Conservation (phyloP, 2,329 filamentous ascomycete species). For the Botrytis sinoallii region DNA sequence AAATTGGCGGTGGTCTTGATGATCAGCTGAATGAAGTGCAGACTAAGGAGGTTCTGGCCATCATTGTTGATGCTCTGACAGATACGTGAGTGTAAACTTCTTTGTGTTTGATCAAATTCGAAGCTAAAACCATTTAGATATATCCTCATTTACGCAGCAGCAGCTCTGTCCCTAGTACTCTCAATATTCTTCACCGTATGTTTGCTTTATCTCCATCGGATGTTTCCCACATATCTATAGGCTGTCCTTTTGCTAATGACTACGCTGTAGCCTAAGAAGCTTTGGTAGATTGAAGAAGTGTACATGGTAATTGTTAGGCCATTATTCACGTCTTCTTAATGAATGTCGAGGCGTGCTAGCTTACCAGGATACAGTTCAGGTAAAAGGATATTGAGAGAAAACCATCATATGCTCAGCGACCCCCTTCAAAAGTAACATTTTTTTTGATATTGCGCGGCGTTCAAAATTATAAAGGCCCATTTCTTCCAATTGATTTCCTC, state of each 20-base stretch:
- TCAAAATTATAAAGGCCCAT: background rate
- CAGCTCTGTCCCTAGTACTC: background rate
- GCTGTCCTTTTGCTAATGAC: background rate
- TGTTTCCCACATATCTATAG: background rate
- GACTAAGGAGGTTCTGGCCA: background rate
- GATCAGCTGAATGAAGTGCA: background rate
- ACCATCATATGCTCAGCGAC: background rate
- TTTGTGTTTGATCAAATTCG: background rate
- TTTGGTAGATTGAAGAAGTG: background rate
- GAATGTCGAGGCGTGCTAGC: background rate
- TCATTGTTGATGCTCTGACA: conserved; percentile 3
- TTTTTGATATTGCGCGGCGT: background rate
- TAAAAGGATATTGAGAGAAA: background rate
- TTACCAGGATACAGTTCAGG: background rate
- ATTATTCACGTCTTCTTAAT: background rate
- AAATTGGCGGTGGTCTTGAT: background rate
- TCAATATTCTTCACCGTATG: background rate
- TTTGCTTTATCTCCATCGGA: background rate
- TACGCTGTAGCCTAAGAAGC: background rate
- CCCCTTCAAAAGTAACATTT: background rate
- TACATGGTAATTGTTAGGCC: background rate
- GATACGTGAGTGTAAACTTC: background rate
- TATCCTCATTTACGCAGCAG: conserved; percentile 7
- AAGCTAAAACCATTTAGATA: background rate
- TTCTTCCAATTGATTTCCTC: background rate